Conservation (phyloP, 441 rosid genomes). For the Syzygium syzygioides region DNA sequence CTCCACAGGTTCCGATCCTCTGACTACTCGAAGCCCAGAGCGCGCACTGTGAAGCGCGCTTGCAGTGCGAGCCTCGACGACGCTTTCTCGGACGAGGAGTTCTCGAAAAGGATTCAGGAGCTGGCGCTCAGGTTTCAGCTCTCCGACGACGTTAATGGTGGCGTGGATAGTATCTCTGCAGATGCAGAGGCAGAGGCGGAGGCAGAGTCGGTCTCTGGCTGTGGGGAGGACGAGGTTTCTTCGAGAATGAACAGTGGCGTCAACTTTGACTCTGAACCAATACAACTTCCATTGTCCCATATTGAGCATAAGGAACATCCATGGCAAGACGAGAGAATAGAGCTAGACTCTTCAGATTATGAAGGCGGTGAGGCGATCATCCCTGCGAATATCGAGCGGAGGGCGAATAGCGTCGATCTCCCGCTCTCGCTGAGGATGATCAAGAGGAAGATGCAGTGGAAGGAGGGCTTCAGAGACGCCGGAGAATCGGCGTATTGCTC, state of each 20-base stretch:
- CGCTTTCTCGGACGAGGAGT: constrained; percentile 63
- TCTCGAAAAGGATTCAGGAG: constrained; percentile 49
- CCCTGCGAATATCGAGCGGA: constrained; percentile 61
- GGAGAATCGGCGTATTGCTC: constrained; percentile 68
- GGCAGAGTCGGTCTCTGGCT: constrained; percentile 8
- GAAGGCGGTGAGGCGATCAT: constrained; percentile 12
- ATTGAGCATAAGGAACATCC: constrained; percentile 18
- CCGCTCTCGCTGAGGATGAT: constrained; percentile 78
- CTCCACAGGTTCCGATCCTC: constrained; percentile 34
- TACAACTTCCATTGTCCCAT: background rate
- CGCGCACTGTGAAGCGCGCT: constrained; percentile 34
- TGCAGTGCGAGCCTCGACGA: constrained; percentile 41
- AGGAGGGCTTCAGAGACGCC: constrained; percentile 52
- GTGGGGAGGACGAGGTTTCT: background rate
- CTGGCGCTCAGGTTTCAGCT: constrained; percentile 49
- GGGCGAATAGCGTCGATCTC: constrained; percentile 77
- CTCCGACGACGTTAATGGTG: constrained; percentile 19
- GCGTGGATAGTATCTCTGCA: background rate
- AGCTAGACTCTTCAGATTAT: constrained; percentile 18
- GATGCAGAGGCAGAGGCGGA: background rate
- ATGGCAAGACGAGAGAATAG: constrained; percentile 31
- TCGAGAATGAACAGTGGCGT: background rate
- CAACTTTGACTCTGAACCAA: background rate
- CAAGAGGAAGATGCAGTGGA: constrained; percentile 66
- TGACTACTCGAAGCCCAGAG: constrained; percentile 21